Percentiles rank a stretch among this genome's conserved stretches.
phyloP scores from a whole-genome alignment of 164 flowering plant genomes.

The Macadamia integrifolia region DNA sequence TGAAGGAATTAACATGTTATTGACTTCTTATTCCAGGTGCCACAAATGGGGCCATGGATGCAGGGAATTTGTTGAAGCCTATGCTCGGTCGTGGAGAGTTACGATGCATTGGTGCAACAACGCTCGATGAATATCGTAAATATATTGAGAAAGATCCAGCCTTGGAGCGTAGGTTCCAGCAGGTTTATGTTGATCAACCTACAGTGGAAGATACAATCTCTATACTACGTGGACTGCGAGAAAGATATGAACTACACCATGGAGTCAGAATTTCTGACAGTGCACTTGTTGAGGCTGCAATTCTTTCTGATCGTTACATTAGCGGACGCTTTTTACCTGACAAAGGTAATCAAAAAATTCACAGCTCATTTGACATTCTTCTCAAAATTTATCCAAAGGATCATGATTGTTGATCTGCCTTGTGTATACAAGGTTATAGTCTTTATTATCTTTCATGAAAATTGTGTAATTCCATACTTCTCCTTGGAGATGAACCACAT shows the following conservation, averaged over 20 bases:
- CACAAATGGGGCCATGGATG: slow-evolving; percentile 96
- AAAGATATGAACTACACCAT: slow-evolving; percentile 91
- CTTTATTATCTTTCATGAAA: too few species aligned
- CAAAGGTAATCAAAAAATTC: slow-evolving; percentile 51
- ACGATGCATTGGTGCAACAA: slow-evolving; percentile 93
- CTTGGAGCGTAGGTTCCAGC: slow-evolving; percentile 91
- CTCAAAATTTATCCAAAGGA: not conserved
- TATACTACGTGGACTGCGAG: slow-evolving; percentile 81
- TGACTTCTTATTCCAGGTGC: slow-evolving; percentile 54
- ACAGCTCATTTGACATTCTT: not conserved
- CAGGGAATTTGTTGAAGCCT: slow-evolving; percentile 89
- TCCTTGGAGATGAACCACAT: too few species aligned
- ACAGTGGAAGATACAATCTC: slow-evolving; percentile 83
- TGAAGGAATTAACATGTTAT: too few species aligned
- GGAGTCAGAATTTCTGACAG: slow-evolving; percentile 87
- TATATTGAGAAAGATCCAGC: slow-evolving; percentile 95
- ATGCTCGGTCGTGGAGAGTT: slow-evolving; percentile 96
- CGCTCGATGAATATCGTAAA: slow-evolving; percentile 89
- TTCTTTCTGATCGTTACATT: slow-evolving; percentile 87
- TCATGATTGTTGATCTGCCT: not conserved
- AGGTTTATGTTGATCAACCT: slow-evolving; percentile 92
- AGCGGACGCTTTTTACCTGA: slow-evolving; percentile 94
- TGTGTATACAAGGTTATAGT: too few species aligned
- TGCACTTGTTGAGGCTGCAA: slow-evolving; percentile 93
- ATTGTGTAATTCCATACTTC: too few species aligned